Percentiles rank a stretch among this genome's conserved stretches.
phyloP scores from a whole-genome alignment of 2,329 filamentous ascomycete species.

The Talaromyces rugulosus region DNA sequence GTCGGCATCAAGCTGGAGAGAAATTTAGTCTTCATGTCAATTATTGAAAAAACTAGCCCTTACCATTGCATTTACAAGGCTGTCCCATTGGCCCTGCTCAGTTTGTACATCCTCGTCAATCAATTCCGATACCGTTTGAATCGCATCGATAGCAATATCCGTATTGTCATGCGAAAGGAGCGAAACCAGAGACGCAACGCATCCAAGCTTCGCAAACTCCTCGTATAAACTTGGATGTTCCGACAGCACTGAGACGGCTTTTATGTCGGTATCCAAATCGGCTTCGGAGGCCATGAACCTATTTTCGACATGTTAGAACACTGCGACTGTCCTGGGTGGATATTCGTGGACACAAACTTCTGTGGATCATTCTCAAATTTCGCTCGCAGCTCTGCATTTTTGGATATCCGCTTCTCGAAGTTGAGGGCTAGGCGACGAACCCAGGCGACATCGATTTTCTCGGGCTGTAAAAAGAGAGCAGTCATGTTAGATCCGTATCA shows the following conservation, averaged over 20 bases:
- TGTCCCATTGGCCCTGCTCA: conserved; percentile 74
- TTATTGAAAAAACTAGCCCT: conserved; percentile 3
- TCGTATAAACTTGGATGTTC: conserved; percentile 81
- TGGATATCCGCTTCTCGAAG: conserved; percentile 86
- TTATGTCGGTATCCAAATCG: conserved; percentile 84
- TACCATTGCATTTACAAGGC: conserved; percentile 62
- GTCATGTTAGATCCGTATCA: background rate
- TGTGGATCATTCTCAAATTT: conserved; percentile 75
- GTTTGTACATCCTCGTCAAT: conserved; percentile 90
- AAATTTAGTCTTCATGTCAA: conserved; percentile 1
- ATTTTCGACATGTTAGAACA: conserved; percentile 16
- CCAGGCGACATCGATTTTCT: conserved; percentile 82
- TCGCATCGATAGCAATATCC: conserved; percentile 86
- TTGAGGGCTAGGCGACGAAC: conserved; percentile 73
- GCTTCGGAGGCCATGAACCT: conserved; percentile 77
- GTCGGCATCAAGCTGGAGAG: conserved; percentile 36
- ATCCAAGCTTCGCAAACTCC: conserved; percentile 73
- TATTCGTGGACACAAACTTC: conserved; percentile 50
- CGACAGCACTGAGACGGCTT: conserved; percentile 76
- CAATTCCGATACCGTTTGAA: conserved; percentile 85
- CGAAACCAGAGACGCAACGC: conserved; percentile 68
- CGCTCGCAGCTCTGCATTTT: conserved; percentile 83
- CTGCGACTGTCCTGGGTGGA: background rate
- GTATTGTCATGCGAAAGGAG: conserved; percentile 93
- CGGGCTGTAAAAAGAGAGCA: conserved; percentile 39